A percentile compares a stretch with the other conserved stretches of the same genome.
phyloP scores from a whole-genome alignment of 805 yeast genomes.

The Barnettozyma populi region DNA sequence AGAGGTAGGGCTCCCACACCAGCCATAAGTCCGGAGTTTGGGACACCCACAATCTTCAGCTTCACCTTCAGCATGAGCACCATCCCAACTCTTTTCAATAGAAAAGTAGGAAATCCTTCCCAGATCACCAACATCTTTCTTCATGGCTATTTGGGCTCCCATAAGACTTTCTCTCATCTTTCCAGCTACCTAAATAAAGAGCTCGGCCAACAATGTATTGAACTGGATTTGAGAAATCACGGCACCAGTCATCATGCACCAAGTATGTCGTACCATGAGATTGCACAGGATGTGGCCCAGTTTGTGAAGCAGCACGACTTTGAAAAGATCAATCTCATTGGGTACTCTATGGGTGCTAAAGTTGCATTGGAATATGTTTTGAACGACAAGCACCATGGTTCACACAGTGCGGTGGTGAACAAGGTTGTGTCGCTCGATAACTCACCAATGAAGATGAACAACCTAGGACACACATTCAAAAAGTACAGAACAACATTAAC shows the following conservation, averaged over 20 bases:
- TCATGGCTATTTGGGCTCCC: constrained; percentile 53
- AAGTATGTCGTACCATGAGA: constrained; percentile 29
- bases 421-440: constrained; percentile 45
- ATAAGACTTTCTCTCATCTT: constrained; percentile 36
- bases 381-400: constrained; percentile 16
- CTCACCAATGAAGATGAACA: constrained; percentile 31
- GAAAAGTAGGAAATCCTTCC: background rate
- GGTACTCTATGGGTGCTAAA: constrained; percentile 63
- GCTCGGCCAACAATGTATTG: constrained; percentile 32
- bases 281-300: constrained; percentile 12
- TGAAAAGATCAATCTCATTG: constrained; percentile 32
- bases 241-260: constrained; percentile 45
- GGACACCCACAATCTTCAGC: background rate
- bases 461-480: constrained; percentile 28
- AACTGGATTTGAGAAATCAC: constrained; percentile 48
- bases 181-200: constrained; percentile 31
- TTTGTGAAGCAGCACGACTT: constrained; percentile 18
- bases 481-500: constrained; percentile 12
- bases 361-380: constrained; percentile 44
- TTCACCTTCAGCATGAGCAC: too few relatives aligned
- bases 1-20: background rate
- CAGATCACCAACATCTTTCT: constrained; percentile 37
- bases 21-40: too few relatives aligned
- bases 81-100: too few relatives aligned
- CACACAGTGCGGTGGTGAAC: constrained; percentile 24